phyloP scores from a whole-genome alignment of 192 early-diverging fungal genomes.

The Dissophora ornata region DNA sequence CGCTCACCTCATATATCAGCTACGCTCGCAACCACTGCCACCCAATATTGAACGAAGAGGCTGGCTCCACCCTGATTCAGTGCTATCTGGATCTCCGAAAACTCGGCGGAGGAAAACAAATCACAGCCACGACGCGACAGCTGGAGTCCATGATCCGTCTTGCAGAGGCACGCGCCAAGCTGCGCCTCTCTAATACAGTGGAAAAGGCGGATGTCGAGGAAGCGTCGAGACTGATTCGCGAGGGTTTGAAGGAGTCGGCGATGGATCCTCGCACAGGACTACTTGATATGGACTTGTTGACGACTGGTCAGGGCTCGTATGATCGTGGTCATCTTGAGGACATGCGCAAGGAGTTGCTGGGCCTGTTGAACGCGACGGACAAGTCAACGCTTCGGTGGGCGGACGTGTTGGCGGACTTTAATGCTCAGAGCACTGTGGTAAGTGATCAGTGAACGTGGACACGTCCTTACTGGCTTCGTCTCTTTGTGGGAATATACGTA shows the following conservation, averaged over 20 bases:
- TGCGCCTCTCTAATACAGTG: slow-evolving; percentile 83
- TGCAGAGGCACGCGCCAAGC: slow-evolving; percentile 90
- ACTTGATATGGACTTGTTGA: slow-evolving; percentile 93
- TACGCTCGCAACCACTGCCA: slow-evolving; percentile 82
- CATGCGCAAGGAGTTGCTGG: slow-evolving; percentile 65
- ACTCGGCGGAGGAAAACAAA: slow-evolving; percentile 74
- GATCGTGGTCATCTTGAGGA: slow-evolving; percentile 71
- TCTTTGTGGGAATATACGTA: too few species aligned
- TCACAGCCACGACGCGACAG: slow-evolving; percentile 95
- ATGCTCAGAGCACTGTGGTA: slow-evolving; percentile 60
- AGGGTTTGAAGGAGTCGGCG: slow-evolving; percentile 90
- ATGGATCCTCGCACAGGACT: slow-evolving; percentile 94
- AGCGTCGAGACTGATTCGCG: slow-evolving; percentile 86
- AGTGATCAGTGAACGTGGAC: slow-evolving; percentile 22
- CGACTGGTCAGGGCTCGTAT: slow-evolving; percentile 87
- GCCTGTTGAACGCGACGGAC: slow-evolving; percentile 49
- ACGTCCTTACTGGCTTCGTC: too few species aligned
- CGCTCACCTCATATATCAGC: slow-evolving; percentile 91
- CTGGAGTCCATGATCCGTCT: slow-evolving; percentile 98
- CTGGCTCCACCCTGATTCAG: slow-evolving; percentile 78
- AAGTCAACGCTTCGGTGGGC: slow-evolving; percentile 51
- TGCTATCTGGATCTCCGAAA: slow-evolving; percentile 87
- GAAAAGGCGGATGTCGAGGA: slow-evolving; percentile 88
- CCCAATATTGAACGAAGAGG: slow-evolving; percentile 82
- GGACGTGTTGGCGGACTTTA: slow-evolving; percentile 59